These are phyloP conservation scores for Vaccinium macrocarpon DNA, from an alignment of 148 eudicot species.

Conservation along the genomic window DNA sequence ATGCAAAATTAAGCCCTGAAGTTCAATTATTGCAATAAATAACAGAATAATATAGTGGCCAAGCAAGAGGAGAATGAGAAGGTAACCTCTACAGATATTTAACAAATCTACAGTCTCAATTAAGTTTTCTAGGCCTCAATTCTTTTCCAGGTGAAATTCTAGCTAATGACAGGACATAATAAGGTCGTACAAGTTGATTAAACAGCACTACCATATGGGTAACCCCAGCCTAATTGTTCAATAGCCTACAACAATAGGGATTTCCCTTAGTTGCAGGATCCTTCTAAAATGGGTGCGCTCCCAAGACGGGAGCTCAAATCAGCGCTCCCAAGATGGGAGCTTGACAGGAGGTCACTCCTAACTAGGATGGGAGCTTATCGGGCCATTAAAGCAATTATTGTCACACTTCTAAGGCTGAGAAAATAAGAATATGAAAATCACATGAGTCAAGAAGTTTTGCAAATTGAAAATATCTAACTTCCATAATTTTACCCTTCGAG, in stretches of 20 bases:
- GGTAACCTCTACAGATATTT: neutral
- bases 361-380: no score
- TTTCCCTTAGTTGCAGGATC: neutral
- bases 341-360: no score
- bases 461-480: no score
- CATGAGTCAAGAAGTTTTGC: no score
- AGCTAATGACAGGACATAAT: neutral
- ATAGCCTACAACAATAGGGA: neutral
- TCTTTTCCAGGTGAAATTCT: neutral
- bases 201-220: neutral
- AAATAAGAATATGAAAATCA: no score
- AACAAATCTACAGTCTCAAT: neutral
- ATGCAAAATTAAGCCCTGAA: neutral
- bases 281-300: no score
- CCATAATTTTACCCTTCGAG: no score
- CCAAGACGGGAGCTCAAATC: no score
- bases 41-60: neutral
- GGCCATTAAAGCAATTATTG: no score
- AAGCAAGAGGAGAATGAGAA: neutral
- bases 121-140: neutral
- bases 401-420: no score
- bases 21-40: neutral
- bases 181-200: neutral
- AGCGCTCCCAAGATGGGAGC: no score
- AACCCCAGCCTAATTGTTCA: neutral